Evolutionary conservation across 768 basidiomycete genomes (phyloP), one percentile per base, ranked within the genome.

Genomic region (Postia placenta): DNA sequence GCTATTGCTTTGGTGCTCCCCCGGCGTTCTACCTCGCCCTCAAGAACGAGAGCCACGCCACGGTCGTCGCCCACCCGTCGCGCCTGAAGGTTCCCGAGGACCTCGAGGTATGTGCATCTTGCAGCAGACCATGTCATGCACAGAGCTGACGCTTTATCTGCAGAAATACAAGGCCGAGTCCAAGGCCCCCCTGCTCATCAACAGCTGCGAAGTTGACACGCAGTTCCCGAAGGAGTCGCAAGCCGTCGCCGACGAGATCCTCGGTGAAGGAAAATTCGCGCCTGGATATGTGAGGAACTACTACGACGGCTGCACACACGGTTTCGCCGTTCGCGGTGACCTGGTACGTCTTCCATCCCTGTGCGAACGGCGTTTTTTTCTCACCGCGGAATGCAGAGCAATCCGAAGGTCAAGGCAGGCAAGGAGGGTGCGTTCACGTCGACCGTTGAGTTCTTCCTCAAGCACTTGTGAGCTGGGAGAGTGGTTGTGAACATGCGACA

Each of bases 391-490:
- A 15, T 53, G 33, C 48, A 57, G 55, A 69, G 61, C 45, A 64
- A 72, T 41, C 75, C 78, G 0, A 67, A 67, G 48, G 69, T 76
- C 39, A 79, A 79, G 62, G 76, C 73, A 22, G 82, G 74, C 17
- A 81, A 81, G 62, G 82, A 83, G 56, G 79, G 78, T 35, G 68
- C 79, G 1, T 81, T 83, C 69, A 74, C 73, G 62, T 65, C 73
- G 24, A 63, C 72, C n/a, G 74, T 83, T 27, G 70, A 77, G 51
- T 82, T 73, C 71, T 74, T 83, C 64, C 58, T 63, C 43, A 64
- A 70, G 51, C 56, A 72, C 44, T 48, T 59, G 36, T 57, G 42
- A 42, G 5, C 11, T 9, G 11, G n/a, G 33, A n/a, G 33, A n/a
- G 33, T 35, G 30, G 42, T 9, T n/a, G 6, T 14, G n/a, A 7